Evolutionary conservation across 768 basidiomycete species (phyloP).

Genomic region (Russula abietina): DNA sequence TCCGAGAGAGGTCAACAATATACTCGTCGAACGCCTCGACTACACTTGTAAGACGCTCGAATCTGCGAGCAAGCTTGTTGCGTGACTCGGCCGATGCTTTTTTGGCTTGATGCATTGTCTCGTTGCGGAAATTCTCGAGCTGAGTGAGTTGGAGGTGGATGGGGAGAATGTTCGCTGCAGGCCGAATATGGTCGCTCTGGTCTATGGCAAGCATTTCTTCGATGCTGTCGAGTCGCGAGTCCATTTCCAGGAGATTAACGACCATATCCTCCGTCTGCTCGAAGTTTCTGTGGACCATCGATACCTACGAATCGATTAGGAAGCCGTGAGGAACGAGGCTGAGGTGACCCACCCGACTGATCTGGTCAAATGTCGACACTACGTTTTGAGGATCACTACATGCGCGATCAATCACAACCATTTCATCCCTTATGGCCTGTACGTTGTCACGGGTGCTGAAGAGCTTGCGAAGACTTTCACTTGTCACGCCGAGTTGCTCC

Average conservation of each 20-base stretch:
- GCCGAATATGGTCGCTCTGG: conserved; percentile 71
- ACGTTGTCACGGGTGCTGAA: conserved; percentile 71
- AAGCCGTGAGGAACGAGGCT: background rate
- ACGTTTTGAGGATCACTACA: conserved; percentile 69
- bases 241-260: conserved; percentile 89
- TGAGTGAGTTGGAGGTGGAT: conserved; percentile 91
- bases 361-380: conserved; percentile 90
- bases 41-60: conserved; percentile 77
- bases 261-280: conserved; percentile 95
- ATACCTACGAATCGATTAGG: conserved; percentile 54
- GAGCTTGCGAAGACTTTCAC: conserved; percentile 80
- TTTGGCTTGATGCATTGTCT: conserved; percentile 92
- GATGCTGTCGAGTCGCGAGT: conserved; percentile 70
- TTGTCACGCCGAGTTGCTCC: conserved; percentile 86
- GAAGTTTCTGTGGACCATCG: conserved; percentile 92
- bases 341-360: conserved; percentile 66
- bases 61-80: conserved; percentile 66
- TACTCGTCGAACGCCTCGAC: conserved; percentile 83
- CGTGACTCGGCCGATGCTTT: conserved; percentile 63
- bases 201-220: conserved; percentile 74
- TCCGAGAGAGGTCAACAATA: conserved; percentile 67
- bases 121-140: conserved; percentile 89
- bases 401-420: conserved; percentile 70
- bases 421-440: conserved; percentile 78
- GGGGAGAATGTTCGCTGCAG: conserved; percentile 80